Evolutionary conservation across 768 basidiomycete species (phyloP).

Genomic region (Lactarius hatsudake): DNA sequence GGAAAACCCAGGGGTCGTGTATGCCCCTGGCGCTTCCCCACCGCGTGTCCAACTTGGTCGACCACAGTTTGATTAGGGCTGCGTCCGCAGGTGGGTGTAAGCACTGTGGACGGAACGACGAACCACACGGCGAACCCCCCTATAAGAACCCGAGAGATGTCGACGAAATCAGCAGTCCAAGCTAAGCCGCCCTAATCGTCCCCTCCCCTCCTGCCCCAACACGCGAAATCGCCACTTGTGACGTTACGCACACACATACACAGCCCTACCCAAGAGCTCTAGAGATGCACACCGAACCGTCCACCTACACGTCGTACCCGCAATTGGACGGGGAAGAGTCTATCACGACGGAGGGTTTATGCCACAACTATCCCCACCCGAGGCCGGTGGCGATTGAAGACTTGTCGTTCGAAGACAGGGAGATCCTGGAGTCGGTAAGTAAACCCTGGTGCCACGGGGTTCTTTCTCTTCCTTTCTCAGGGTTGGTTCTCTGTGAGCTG

Average conservation of each 20-base stretch:
- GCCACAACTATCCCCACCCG: slow-evolving; percentile 15
- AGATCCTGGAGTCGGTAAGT: slow-evolving; percentile 19
- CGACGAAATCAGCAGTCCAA: not conserved
- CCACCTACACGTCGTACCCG: not conserved
- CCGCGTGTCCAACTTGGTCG: slow-evolving; percentile 17
- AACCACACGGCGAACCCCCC: slow-evolving; percentile 14
- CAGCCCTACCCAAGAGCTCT: not conserved
- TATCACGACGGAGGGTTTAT: not conserved
- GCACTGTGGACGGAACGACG: slow-evolving; percentile 15
- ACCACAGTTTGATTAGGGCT: slow-evolving; percentile 22
- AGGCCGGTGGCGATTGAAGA: slow-evolving; percentile 18
- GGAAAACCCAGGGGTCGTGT: not conserved
- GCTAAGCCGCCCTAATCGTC: not conserved
- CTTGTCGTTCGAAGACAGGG: slow-evolving; percentile 4
- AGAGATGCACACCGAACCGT: slow-evolving; percentile 12
- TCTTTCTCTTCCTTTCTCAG: not conserved
- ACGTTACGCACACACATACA: not conserved
- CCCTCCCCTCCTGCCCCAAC: not conserved
- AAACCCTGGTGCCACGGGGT: not conserved
- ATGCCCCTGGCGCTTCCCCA: slow-evolving; percentile 4
- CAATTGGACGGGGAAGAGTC: slow-evolving; percentile 18
- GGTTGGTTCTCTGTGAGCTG: not conserved
- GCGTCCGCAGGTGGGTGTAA: slow-evolving; percentile 16
- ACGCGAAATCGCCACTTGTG: not conserved
- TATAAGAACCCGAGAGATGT: slow-evolving; percentile 14